Percentiles rank a stretch among this genome's conserved stretches.
These are phyloP conservation scores for Amaranthus hypochondriacus DNA, from an alignment of 148 eudicot species.

Conservation along the genomic window DNA sequence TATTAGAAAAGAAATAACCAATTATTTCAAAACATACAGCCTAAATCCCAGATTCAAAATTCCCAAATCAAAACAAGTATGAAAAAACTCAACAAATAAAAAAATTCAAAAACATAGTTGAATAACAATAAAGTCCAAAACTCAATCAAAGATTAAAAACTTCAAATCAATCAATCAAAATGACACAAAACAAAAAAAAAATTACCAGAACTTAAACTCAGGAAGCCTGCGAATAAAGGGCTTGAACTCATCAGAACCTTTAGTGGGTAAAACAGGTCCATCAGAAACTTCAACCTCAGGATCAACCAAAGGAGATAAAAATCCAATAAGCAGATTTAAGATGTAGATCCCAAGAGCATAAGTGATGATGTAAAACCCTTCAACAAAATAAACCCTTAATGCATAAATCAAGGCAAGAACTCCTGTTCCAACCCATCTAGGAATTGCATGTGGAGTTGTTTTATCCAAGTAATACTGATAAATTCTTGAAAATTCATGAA, in stretches of 20 bases:
- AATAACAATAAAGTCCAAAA: conserved; percentile 1
- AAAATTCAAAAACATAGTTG: neutral
- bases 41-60: neutral
- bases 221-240: conserved; percentile 89
- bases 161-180: neutral
- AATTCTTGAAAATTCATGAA: conserved; percentile 43
- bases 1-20: neutral
- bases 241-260: conserved; percentile 86
- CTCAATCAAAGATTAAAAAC: neutral
- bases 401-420: conserved; percentile 45
- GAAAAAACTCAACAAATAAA: neutral
- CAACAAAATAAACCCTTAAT: conserved; percentile 53
- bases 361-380: conserved; percentile 67
- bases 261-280: conserved; percentile 70
- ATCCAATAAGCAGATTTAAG: conserved; percentile 71
- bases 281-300: conserved; percentile 66
- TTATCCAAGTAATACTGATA: conserved; percentile 69
- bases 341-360: conserved; percentile 79
- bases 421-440: conserved; percentile 67
- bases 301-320: conserved; percentile 81
- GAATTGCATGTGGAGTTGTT: conserved; percentile 65
- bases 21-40: neutral
- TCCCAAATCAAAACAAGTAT: neutral
- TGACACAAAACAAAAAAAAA: neutral
- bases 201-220: conserved; percentile 81